phyloP scores from a whole-genome alignment of 2,329 filamentous ascomycete genomes.

The Monosporascus sp. region DNA sequence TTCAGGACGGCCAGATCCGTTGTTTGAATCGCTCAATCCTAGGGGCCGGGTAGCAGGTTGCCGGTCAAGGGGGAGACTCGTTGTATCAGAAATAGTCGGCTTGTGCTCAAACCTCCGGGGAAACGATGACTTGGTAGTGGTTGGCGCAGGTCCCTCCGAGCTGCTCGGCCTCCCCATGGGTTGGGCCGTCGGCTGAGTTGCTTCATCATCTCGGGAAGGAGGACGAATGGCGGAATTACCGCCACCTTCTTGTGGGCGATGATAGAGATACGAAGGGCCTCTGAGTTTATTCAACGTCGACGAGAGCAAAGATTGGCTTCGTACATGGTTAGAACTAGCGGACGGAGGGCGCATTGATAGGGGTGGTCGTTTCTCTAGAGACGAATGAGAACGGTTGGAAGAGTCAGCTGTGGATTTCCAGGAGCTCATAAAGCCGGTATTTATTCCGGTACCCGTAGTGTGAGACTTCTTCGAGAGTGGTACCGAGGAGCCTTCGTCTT shows the following conservation, averaged over 20 bases:
- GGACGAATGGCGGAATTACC: conserved; percentile 9
- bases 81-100: background rate
- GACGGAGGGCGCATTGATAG: conserved; percentile 14
- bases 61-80: background rate
- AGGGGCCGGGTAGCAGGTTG: background rate
- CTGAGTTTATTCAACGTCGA: conserved; percentile 25
- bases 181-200: background rate
- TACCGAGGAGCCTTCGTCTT: conserved; percentile 5
- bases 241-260: conserved; percentile 14
- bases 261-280: conserved; percentile 28
- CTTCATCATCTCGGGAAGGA: background rate
- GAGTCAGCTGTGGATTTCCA: conserved; percentile 22
- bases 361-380: conserved; percentile 19
- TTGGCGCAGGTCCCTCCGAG: background rate
- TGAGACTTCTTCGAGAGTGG: conserved; percentile 14
- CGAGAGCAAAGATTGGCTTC: conserved; percentile 27
- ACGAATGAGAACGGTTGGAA: conserved; percentile 25
- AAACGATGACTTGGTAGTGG: background rate
- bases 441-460: conserved; percentile 5
- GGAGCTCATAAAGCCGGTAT: conserved; percentile 13
- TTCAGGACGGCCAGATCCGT: background rate
- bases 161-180: background rate
- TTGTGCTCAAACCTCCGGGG: background rate
- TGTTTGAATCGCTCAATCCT: background rate
- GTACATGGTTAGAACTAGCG: conserved; percentile 19